Percentiles rank a stretch among this genome's conserved stretches.
These are phyloP conservation scores for Termitomyces titanicus DNA, from an alignment of 768 basidiomycete genomes.

Conservation along the genomic window DNA sequence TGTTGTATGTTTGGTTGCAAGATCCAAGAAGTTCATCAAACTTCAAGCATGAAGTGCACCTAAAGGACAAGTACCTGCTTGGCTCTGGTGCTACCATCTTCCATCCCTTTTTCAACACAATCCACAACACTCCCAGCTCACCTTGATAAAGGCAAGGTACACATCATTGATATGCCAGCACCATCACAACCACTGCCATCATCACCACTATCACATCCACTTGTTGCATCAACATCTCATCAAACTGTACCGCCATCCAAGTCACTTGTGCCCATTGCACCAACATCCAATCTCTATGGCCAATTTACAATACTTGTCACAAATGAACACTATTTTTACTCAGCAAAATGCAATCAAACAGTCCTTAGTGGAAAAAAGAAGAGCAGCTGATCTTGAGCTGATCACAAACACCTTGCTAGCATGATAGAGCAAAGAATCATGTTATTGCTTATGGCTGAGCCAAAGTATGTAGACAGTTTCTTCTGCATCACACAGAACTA, in stretches of 20 bases:
- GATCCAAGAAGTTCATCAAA: too few relatives aligned
- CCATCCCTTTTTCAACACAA: neutral
- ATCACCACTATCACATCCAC: neutral
- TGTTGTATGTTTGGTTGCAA: too few relatives aligned
- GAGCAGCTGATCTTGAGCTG: neutral
- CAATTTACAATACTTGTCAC: neutral
- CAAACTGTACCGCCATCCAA: neutral
- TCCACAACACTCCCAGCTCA: neutral
- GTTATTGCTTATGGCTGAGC: neutral
- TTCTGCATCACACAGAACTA: neutral
- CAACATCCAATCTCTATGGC: neutral
- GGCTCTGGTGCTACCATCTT: neutral
- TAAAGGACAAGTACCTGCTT: neutral
- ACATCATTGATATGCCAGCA: neutral
- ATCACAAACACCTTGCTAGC: neutral
- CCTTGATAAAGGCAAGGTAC: neutral
- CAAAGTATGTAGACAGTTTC: neutral
- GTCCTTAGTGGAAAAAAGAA: neutral
- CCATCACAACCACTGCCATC: neutral
- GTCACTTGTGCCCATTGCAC: neutral
- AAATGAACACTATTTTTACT: neutral
- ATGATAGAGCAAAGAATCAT: neutral
- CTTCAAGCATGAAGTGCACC: neutral
- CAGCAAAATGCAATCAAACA: neutral
- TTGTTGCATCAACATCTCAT: neutral